A percentile compares a stretch with the other conserved stretches of the same genome.
phyloP scores from a whole-genome alignment of 805 yeast genomes.

The Myxozyma neotropica region DNA sequence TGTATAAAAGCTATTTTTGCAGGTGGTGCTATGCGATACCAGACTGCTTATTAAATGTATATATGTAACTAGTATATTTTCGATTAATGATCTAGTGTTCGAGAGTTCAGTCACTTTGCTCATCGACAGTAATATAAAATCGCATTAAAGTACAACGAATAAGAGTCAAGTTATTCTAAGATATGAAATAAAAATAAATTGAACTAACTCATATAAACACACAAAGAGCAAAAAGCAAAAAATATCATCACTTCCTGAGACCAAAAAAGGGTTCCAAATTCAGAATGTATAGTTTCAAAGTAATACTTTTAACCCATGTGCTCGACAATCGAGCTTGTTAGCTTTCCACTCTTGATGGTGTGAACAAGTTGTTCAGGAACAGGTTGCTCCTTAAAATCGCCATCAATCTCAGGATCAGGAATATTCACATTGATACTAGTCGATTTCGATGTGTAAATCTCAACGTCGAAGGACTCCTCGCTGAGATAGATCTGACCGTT shows the following conservation, averaged over 20 bases:
- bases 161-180: too few species aligned
- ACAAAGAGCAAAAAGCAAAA: neutral
- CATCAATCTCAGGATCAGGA: slow-evolving; percentile 68
- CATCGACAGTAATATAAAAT: too few species aligned
- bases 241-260: neutral
- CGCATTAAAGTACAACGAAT: too few species aligned
- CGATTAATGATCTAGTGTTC: neutral
- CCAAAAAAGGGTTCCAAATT: too few species aligned
- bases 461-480: slow-evolving; percentile 68
- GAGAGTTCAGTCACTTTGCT: too few species aligned
- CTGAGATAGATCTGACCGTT: slow-evolving; percentile 81
- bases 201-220: too few species aligned
- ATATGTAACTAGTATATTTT: slow-evolving; percentile 3
- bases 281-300: too few species aligned
- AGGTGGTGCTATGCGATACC: too few species aligned
- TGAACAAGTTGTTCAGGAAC: slow-evolving; percentile 93
- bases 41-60: neutral
- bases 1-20: too few species aligned
- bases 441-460: slow-evolving; percentile 80
- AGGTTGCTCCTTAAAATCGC: slow-evolving; percentile 76
- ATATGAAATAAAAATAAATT: too few species aligned
- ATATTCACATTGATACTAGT: slow-evolving; percentile 84
- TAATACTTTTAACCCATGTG: slow-evolving; percentile 69
- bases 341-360: slow-evolving; percentile 58
- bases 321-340: slow-evolving; percentile 74